These are phyloP conservation scores for Lodderomyces elongisporus DNA, from an alignment of 1,139 yeast species.

Conservation along the genomic window DNA sequence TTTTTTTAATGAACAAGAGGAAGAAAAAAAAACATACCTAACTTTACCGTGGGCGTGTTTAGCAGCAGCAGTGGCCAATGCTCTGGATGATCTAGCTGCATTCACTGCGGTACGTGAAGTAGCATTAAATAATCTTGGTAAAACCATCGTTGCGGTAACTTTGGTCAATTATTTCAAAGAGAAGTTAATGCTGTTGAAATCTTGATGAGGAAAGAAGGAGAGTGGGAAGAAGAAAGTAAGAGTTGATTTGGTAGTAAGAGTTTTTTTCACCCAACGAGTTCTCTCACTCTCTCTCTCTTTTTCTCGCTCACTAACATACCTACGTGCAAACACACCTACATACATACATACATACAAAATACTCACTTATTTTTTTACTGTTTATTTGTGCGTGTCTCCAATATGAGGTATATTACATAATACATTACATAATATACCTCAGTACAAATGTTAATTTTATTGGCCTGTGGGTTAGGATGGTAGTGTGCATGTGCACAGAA, in stretches of 20 bases:
- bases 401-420: no score
- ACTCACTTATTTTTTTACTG: no score
- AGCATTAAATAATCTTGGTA: slow-evolving; percentile 90
- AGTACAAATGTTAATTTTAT: no score
- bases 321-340: no score
- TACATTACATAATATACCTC: no score
- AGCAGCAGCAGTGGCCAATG: slow-evolving; percentile 54
- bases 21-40: slow-evolving; percentile 60
- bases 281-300: slow-evolving; percentile 3
- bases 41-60: slow-evolving; percentile 74
- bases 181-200: slow-evolving; percentile 12
- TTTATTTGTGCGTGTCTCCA: no score
- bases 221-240: slow-evolving; percentile 12
- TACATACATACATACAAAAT: no score
- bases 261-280: slow-evolving; percentile 4
- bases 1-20: no score
- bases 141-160: slow-evolving; percentile 46
- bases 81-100: slow-evolving; percentile 76
- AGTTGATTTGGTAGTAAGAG: no score
- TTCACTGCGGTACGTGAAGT: slow-evolving; percentile 85
- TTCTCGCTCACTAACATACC: not conserved
- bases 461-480: not conserved
- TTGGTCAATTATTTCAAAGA: slow-evolving; percentile 6
- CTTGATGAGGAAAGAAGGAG: slow-evolving; percentile 9
- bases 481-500: not conserved